Evolutionary conservation across 768 basidiomycete genomes (phyloP).

Genomic region (Mycena kentingensis): DNA sequence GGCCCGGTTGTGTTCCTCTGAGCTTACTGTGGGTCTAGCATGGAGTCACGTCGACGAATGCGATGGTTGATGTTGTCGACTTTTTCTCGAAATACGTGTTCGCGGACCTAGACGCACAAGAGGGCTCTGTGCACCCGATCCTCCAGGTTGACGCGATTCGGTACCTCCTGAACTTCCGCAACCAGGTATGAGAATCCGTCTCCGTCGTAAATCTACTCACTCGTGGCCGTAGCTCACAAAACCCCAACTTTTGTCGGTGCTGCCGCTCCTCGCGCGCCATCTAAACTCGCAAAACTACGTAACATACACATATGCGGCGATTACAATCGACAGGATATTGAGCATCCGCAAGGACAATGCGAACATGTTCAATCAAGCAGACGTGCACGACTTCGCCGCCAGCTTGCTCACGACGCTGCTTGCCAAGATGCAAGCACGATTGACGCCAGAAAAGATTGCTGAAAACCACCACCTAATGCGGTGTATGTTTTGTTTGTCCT

Average conservation of each 20-base stretch:
- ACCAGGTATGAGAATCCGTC: slow-evolving; percentile 60
- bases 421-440: slow-evolving; percentile 73
- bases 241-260: slow-evolving; percentile 86
- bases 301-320: slow-evolving; percentile 93
- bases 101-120: slow-evolving; percentile 74
- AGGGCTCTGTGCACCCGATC: slow-evolving; percentile 78
- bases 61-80: slow-evolving; percentile 88
- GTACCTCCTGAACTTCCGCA: slow-evolving; percentile 93
- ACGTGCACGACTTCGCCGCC: slow-evolving; percentile 82
- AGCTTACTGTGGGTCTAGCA: slow-evolving; percentile 48
- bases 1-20: slow-evolving; percentile 2
- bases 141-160: slow-evolving; percentile 96
- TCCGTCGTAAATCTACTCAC: not conserved
- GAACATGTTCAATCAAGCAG: slow-evolving; percentile 85
- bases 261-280: slow-evolving; percentile 84
- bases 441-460: slow-evolving; percentile 87
- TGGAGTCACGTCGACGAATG: slow-evolving; percentile 92
- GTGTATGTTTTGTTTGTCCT: slow-evolving; percentile 54
- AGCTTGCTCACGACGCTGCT: slow-evolving; percentile 73
- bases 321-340: slow-evolving; percentile 94
- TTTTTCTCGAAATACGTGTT: slow-evolving; percentile 94
- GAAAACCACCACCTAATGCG: slow-evolving; percentile 99
- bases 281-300: slow-evolving; percentile 86
- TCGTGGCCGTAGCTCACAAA: slow-evolving; percentile 76
- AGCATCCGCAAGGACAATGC: slow-evolving; percentile 82